A percentile compares a stretch with the other conserved stretches of the same genome.
Conservation (phyloP, 1,284 basidiomycete genomes). For the Ganoderma boninense region DNA sequence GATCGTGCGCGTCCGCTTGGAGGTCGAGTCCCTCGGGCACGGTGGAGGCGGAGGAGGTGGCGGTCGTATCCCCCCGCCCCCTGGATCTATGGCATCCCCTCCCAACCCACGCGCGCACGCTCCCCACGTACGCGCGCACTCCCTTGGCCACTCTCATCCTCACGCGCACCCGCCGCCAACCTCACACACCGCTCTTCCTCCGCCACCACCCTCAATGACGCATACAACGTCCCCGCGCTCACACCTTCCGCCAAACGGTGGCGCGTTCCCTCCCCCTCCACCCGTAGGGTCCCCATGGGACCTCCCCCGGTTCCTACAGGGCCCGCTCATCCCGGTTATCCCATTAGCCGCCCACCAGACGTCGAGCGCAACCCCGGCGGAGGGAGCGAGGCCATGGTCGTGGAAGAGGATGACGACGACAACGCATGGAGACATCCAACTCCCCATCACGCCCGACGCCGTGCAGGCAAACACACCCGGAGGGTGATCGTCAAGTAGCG, state of each 20-base stretch:
- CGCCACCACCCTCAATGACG: constrained; percentile 15
- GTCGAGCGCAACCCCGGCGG: constrained; percentile 28
- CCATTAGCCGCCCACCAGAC: constrained; percentile 28
- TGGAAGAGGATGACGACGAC: constrained; percentile 54
- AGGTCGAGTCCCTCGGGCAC: constrained; percentile 55
- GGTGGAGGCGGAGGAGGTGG: constrained; percentile 12
- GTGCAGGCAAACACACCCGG: constrained; percentile 78
- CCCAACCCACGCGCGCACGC: constrained; percentile 5
- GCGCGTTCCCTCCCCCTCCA: constrained; percentile 19
- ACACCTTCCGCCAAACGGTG: constrained; percentile 17
- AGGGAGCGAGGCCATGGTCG: constrained; percentile 35
- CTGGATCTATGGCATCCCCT: constrained; percentile 21
- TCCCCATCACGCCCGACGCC: constrained; percentile 70
- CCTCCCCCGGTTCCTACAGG: constrained; percentile 10
- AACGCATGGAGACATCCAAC: constrained; percentile 73
- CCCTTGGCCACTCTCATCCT: constrained; percentile 18
- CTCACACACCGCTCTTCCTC: constrained; percentile 21
- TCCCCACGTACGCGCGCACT: constrained; percentile 15
- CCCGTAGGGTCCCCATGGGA: constrained; percentile 5
- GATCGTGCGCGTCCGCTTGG: constrained; percentile 74
- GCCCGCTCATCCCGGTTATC: constrained; percentile 21
- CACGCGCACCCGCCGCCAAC: constrained; percentile 19
- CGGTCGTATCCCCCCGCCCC: constrained; percentile 14
- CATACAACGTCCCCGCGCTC: constrained; percentile 9
- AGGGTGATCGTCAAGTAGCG: constrained; percentile 49